Evolutionary conservation across 345 rosid genomes (phyloP).

Genomic region (Passiflora organensis): DNA sequence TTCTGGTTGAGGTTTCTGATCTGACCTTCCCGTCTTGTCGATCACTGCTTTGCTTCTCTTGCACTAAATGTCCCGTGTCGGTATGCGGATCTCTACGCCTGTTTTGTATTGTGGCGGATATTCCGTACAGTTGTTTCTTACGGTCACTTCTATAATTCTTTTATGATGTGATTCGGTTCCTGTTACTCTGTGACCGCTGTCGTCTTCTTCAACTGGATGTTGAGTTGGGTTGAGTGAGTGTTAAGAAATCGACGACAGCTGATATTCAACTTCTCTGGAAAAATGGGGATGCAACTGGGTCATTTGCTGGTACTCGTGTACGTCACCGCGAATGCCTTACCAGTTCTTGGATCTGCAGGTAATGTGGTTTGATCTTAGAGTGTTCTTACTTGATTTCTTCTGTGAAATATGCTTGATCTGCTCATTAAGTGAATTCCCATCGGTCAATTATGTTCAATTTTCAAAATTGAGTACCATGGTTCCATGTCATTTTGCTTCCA

Average conservation of each 20-base stretch:
- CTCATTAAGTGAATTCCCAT: neutral
- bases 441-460: slow-evolving; percentile 3
- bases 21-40: neutral
- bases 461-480: slow-evolving; percentile 16
- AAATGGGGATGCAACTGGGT: slow-evolving; percentile 34
- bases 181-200: slow-evolving; percentile 9
- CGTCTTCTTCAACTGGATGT: slow-evolving; percentile 10
- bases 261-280: slow-evolving; percentile 12
- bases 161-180: slow-evolving; percentile 17
- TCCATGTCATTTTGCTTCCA: neutral
- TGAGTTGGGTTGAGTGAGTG: slow-evolving; percentile 21
- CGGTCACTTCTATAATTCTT: slow-evolving; percentile 20
- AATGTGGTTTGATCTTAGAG: slow-evolving; percentile 18
- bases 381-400: slow-evolving; percentile 4
- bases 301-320: slow-evolving; percentile 29
- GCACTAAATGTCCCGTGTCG: slow-evolving; percentile 10
- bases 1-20: neutral
- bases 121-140: slow-evolving; percentile 20
- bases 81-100: slow-evolving; percentile 29
- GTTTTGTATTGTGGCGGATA: slow-evolving; percentile 1
- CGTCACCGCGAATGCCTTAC: slow-evolving; percentile 17
- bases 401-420: slow-evolving; percentile 17
- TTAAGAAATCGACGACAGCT: slow-evolving; percentile 26
- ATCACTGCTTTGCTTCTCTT: slow-evolving; percentile 23
- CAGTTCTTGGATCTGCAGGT: slow-evolving; percentile 58